Evolutionary conservation across 495 filamentous ascomycete genomes (phyloP).

Genomic region (Penicillium coprophilum): DNA sequence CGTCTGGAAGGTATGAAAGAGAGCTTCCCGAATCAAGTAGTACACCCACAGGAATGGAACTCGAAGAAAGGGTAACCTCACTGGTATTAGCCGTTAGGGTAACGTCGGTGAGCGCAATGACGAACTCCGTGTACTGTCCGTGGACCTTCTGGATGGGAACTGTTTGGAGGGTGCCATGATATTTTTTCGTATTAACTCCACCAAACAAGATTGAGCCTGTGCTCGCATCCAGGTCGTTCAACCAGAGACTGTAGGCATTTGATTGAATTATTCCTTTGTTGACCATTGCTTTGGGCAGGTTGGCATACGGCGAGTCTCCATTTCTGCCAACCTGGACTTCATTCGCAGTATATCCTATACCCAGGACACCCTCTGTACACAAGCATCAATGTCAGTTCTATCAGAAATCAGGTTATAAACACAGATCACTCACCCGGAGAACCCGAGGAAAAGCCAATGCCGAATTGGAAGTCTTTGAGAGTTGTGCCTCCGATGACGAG

Average conservation of each 20-base stretch:
- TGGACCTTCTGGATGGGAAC: conserved; percentile 68
- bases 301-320: conserved; percentile 63
- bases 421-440: conserved; percentile 44
- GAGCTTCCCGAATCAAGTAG: conserved; percentile 90
- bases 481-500: conserved; percentile 63
- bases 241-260: conserved; percentile 72
- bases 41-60: conserved; percentile 59
- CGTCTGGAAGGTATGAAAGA: conserved; percentile 81
- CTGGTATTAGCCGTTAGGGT: conserved; percentile 46
- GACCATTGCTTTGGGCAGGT: conserved; percentile 75
- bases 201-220: conserved; percentile 88
- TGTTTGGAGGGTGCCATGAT: conserved; percentile 65
- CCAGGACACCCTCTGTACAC: conserved; percentile 71
- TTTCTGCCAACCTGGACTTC: conserved; percentile 73
- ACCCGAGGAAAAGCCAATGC: conserved; percentile 73
- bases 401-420: background rate
- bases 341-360: conserved; percentile 83
- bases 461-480: conserved; percentile 74
- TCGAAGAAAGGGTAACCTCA: conserved; percentile 48
- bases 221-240: conserved; percentile 58
- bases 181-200: conserved; percentile 83
- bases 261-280: conserved; percentile 68
- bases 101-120: conserved; percentile 75
- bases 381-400: conserved; percentile 2
- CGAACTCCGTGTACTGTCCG: conserved; percentile 67